phyloP scores from a whole-genome alignment of 1,139 yeast species.

The Pichia kudriavzevii region DNA sequence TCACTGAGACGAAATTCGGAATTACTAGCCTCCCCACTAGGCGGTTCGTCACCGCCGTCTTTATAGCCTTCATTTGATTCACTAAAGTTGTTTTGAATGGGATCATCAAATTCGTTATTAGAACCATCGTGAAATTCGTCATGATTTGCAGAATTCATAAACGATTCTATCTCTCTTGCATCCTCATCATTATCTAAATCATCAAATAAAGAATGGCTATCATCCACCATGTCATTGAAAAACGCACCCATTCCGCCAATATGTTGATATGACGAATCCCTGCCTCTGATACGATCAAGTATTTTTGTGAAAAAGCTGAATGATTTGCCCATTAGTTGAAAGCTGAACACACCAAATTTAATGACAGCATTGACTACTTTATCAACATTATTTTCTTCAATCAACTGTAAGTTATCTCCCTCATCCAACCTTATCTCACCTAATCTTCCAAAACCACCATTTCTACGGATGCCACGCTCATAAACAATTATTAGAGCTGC shows the following conservation, averaged over 20 bases:
- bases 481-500: conserved; percentile 65
- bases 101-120: conserved; percentile 15
- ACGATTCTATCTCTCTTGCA: conserved; percentile 30
- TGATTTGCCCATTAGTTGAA: conserved; percentile 39
- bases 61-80: conserved; percentile 13
- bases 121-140: conserved; percentile 14
- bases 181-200: conserved; percentile 45
- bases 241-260: conserved; percentile 33
- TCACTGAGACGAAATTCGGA: conserved; percentile 12
- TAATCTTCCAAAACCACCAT: conserved; percentile 72
- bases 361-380: conserved; percentile 55
- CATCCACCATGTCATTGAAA: conserved; percentile 37
- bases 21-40: conserved; percentile 4
- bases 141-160: conserved; percentile 24
- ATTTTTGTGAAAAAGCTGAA: conserved; percentile 37
- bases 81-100: conserved; percentile 9
- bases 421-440: conserved; percentile 81
- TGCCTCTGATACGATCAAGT: conserved; percentile 26
- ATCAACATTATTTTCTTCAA: conserved; percentile 62
- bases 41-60: conserved; percentile 3
- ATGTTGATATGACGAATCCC: conserved; percentile 26
- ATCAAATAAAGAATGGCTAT: conserved; percentile 30
- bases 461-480: conserved; percentile 71
- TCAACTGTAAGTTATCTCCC: conserved; percentile 54
- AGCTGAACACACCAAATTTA: conserved; percentile 41